Conservation (phyloP, 495 filamentous ascomycete species). For the Aspergillus sclerotioniger region DNA sequence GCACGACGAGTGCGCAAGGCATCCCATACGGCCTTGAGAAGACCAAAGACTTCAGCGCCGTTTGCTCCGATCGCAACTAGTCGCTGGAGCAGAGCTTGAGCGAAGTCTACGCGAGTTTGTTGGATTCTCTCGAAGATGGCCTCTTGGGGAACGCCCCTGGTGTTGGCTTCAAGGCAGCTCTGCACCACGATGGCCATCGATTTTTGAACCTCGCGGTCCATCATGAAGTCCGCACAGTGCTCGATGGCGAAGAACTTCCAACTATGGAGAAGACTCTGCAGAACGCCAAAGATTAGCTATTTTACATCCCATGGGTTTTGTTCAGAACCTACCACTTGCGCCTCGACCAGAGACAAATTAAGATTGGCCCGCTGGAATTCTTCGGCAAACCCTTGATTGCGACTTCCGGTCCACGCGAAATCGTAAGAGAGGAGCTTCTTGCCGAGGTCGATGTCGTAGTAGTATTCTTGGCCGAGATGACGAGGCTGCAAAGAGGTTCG, state of each 20-base stretch:
- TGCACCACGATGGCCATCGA: conserved; percentile 65
- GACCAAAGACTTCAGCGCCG: conserved; percentile 55
- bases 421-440: conserved; percentile 72
- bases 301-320: not conserved
- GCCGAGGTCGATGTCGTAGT: conserved; percentile 75
- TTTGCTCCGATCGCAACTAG: conserved; percentile 63
- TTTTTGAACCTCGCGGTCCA: conserved; percentile 61
- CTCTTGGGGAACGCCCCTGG: conserved; percentile 61
- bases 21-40: conserved; percentile 66
- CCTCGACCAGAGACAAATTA: conserved; percentile 87
- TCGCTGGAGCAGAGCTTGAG: conserved; percentile 72
- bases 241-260: conserved; percentile 91
- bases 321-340: conserved; percentile 70
- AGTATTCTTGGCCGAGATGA: conserved; percentile 69
- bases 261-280: conserved; percentile 71
- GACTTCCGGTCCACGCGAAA: conserved; percentile 67
- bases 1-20: conserved; percentile 60
- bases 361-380: conserved; percentile 85
- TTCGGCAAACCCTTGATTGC: conserved; percentile 66
- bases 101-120: conserved; percentile 70
- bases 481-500: conserved; percentile 61
- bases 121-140: conserved; percentile 68
- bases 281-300: conserved; percentile 1
- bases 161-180: conserved; percentile 71
- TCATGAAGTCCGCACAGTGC: conserved; percentile 66